Conservation (phyloP, 208 protist genomes). For the Phytomonas sp. region DNA sequence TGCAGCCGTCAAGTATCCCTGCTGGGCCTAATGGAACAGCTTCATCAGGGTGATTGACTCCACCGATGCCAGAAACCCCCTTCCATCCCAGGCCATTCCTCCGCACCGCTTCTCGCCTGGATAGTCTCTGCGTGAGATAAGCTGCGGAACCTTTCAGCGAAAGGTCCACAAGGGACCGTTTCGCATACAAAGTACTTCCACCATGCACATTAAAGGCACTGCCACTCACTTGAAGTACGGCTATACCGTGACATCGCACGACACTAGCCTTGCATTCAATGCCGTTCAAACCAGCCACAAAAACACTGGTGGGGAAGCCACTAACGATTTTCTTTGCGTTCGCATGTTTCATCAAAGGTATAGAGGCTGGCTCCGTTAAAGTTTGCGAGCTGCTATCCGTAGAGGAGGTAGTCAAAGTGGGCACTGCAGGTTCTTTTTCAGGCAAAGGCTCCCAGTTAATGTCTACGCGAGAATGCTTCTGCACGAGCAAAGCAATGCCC, state of each 20-base stretch:
- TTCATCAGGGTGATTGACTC: background rate
- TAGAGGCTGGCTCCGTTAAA: background rate
- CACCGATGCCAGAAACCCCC: background rate
- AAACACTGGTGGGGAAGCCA: slow-evolving; percentile 16
- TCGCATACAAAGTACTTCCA: slow-evolving; percentile 22
- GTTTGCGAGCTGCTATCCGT: background rate
- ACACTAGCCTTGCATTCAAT: slow-evolving; percentile 47
- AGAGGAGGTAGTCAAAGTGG: background rate
- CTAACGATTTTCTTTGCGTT: background rate
- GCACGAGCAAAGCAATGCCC: slow-evolving; percentile 49
- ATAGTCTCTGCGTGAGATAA: slow-evolving; percentile 4
- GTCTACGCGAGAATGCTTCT: slow-evolving; percentile 31
- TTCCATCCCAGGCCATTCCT: background rate
- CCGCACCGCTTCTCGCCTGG: background rate
- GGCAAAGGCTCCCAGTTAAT: slow-evolving; percentile 16
- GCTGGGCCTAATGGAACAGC: background rate
- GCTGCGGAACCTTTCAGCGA: slow-evolving; percentile 11
- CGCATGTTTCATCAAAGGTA: background rate
- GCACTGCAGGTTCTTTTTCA: background rate
- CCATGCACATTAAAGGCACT: slow-evolving; percentile 61
- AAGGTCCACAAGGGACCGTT: slow-evolving; percentile 42
- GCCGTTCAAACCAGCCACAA: slow-evolving; percentile 40
- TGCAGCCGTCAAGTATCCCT: background rate
- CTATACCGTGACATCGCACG: slow-evolving; percentile 32
- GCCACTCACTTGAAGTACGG: slow-evolving; percentile 32